A percentile compares a stretch with the other conserved stretches of the same genome.
phyloP scores from a whole-genome alignment of 2,329 filamentous ascomycete species.

The Penicillium corylophilum region DNA sequence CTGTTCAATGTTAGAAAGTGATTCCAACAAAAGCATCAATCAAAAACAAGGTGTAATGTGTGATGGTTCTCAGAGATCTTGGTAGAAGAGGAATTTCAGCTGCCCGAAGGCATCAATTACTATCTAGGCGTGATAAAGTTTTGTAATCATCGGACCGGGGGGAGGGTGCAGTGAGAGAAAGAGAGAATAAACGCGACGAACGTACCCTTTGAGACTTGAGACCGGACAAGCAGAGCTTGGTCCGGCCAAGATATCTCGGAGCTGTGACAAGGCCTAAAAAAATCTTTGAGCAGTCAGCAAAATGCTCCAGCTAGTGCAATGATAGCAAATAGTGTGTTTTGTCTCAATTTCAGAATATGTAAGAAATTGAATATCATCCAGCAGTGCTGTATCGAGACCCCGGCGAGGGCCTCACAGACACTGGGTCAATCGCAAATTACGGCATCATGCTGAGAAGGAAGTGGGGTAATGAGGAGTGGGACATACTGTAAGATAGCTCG shows the following conservation, averaged over 20 bases:
- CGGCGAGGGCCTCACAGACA: conserved; percentile 84
- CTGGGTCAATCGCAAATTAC: conserved; percentile 99
- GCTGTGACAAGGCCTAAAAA: conserved; percentile 1
- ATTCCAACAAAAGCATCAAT: conserved; percentile 15
- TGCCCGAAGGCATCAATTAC: conserved; percentile 60
- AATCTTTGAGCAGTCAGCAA: conserved; percentile 29
- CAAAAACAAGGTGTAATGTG: conserved; percentile 17
- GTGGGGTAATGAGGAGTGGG: conserved; percentile 7
- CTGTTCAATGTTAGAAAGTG: conserved; percentile 24
- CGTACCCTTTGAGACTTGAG: conserved; percentile 23
- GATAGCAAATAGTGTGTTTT: conserved; percentile 1
- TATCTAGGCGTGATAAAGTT: conserved; percentile 63
- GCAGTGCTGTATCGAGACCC: conserved; percentile 73
- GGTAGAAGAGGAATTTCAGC: conserved; percentile 61
- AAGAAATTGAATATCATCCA: conserved; percentile 91
- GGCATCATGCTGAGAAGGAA: conserved; percentile 67
- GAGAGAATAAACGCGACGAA: conserved; percentile 12
- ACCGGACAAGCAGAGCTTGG: neutral
- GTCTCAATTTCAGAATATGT: conserved; percentile 84
- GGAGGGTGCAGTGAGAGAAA: neutral
- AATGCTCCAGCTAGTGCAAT: conserved; percentile 4
- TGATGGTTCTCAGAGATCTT: conserved; percentile 64
- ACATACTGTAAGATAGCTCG: conserved; percentile 25
- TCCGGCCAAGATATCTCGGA: neutral
- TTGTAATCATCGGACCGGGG: conserved; percentile 64